A percentile compares a stretch with the other conserved stretches of the same genome.
Conservation (phyloP, 176 grass and related monocot species). For the Dactylis glomerata region DNA sequence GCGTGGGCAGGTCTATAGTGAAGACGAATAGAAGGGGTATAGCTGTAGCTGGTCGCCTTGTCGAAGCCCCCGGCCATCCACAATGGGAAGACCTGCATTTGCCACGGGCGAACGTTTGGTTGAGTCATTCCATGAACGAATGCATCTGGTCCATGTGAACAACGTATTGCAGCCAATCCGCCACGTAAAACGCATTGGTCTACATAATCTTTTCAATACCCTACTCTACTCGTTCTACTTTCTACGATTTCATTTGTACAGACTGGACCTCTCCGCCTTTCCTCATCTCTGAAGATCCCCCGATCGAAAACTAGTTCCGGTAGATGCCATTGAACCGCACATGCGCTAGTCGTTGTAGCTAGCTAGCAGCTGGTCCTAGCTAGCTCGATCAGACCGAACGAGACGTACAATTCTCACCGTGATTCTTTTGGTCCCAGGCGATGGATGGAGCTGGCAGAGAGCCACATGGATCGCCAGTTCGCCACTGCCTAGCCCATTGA, state of each 20-base stretch:
- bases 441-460: not conserved
- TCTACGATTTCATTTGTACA: not conserved
- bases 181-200: no score
- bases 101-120: no score
- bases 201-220: no score
- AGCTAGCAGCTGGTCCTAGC: not conserved
- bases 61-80: no score
- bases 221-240: not conserved
- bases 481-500: not conserved
- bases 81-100: no score
- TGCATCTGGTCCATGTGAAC: no score
- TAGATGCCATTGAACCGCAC: not conserved
- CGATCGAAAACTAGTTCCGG: not conserved
- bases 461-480: not conserved
- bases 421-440: not conserved
- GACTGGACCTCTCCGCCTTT: not conserved
- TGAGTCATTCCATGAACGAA: no score
- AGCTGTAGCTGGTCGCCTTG: no score
- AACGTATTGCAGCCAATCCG: no score
- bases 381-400: not conserved
- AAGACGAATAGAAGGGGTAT: no score
- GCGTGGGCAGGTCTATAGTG: no score
- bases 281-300: not conserved
- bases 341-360: not conserved
- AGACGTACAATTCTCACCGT: not conserved